Evolutionary conservation across 345 rosid species (phyloP).

Genomic region (Pelargonium nanum): DNA sequence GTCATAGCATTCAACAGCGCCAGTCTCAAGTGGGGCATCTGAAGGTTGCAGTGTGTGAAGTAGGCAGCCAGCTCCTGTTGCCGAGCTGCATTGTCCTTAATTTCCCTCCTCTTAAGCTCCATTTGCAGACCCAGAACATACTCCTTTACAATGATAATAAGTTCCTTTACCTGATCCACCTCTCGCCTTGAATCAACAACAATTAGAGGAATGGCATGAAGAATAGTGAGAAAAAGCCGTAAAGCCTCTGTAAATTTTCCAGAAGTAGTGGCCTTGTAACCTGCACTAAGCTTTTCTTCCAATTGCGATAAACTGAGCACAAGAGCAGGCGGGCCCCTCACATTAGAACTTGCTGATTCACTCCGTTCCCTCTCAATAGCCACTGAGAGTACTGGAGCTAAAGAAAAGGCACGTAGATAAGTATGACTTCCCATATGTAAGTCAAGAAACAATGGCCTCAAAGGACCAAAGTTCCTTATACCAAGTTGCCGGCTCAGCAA

Average conservation of each 20-base stretch:
- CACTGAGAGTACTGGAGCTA: conserved; percentile 60
- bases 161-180: conserved; percentile 87
- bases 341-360: conserved; percentile 72
- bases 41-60: conserved; percentile 90
- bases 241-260: conserved; percentile 80
- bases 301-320: conserved; percentile 57
- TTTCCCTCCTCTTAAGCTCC: conserved; percentile 79
- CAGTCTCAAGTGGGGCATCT: conserved; percentile 65
- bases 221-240: conserved; percentile 57
- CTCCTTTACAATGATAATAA: conserved; percentile 62
- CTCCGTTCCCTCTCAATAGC: conserved; percentile 80
- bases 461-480: conserved; percentile 57
- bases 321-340: conserved; percentile 75
- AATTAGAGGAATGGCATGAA: conserved; percentile 79
- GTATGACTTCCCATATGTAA: conserved; percentile 67
- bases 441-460: conserved; percentile 66
- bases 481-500: conserved; percentile 87
- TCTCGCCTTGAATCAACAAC: conserved; percentile 94
- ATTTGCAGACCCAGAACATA: conserved; percentile 74
- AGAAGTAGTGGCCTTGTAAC: conserved; percentile 73
- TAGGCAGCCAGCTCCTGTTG: conserved; percentile 98
- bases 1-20: conserved; percentile 71
- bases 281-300: conserved; percentile 78
- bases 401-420: conserved; percentile 61
- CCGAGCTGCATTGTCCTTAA: conserved; percentile 52